Base-by-base conservation (phyloP, 2,329 filamentous ascomycete genomes). In the Nectriaceae sp. region DNA sequence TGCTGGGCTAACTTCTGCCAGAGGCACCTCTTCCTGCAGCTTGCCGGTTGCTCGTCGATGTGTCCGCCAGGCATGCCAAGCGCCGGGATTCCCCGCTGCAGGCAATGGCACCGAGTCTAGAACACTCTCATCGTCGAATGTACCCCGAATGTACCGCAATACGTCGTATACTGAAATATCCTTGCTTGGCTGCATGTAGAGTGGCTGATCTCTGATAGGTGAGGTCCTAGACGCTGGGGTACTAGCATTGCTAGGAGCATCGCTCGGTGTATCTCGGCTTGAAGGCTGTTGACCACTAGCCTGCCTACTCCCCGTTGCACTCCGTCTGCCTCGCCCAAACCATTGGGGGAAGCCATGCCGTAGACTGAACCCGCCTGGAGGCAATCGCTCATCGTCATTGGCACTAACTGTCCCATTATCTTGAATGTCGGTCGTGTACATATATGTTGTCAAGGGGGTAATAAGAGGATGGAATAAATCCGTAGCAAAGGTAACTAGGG, bases 401-500 rank as follows among this genome's bases (percentile, higher is more conserved):
- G 90, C 89, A 66, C 89, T 93, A 53, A 92, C 87, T 0, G 89
- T 90, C 40, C 89, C 89, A 47, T 82, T 80, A 52, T 85, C 85
- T 52, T 88, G 83, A 29, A 88, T 83, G 48, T 88, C 86, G 53
- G 89, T 91, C 36, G 90, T 88, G 74, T 96, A 95, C 65, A 90
- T 94, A 71, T 96, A 95, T 3, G 90, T 96, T n/a, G 91, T 96
- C 53, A 95, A 78, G 31, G 94, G 92, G 6, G 92, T 91, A 57
- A 97, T 86, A 36, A 99, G 78, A 16, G 93, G 93, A 67, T 99
- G 93, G 69, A 97, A 99, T 58, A 97, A 87, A 66, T 97, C 93
- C 59, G 90, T 95, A 39, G 84, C 82, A 70, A 99, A 96, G 46
- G 87, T 93, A 56, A 99, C 83, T 16, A 92, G 77, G 10, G 94